Percentiles rank a stretch among this genome's conserved stretches.
Evolutionary conservation across 164 flowering plant genomes (phyloP).

Genomic region (Stephania cephalantha): DNA sequence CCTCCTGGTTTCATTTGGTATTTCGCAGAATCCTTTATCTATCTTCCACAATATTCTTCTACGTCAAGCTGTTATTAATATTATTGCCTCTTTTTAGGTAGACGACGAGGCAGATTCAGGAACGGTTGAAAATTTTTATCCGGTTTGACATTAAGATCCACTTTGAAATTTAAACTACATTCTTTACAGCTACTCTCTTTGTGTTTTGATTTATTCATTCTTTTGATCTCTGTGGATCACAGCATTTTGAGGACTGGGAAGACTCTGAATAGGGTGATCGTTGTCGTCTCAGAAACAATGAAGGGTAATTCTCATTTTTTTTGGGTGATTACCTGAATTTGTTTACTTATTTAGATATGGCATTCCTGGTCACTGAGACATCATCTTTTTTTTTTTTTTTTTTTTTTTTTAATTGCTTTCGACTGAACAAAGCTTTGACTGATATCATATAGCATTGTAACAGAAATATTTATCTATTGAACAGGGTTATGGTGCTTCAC

Average conservation of each 20-base stretch:
- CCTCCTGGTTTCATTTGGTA: too few species aligned
- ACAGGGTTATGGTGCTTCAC: neutral
- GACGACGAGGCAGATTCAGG: constrained; percentile 58
- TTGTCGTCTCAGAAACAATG: neutral
- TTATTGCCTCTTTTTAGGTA: constrained; percentile 21
- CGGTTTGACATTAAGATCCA: constrained; percentile 16
- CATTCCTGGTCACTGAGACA: too few species aligned
- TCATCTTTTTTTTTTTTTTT: too few species aligned
- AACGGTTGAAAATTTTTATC: constrained; percentile 27
- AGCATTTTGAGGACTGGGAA: constrained; percentile 15
- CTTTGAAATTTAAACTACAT: neutral
- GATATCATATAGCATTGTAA: neutral
- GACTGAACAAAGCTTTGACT: neutral
- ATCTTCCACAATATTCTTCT: too few species aligned
- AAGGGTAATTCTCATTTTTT: constrained; percentile 7
- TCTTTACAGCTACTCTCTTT: neutral
- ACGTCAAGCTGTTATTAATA: neutral
- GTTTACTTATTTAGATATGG: neutral
- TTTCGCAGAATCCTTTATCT: too few species aligned
- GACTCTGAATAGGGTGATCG: constrained; percentile 10
- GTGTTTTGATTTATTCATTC: neutral
- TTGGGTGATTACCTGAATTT: neutral
- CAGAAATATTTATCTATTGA: neutral
- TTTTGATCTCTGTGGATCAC: neutral
- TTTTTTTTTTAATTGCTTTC: too few species aligned